Conservation (phyloP, 768 basidiomycete genomes). For the Panellus pusillus region DNA sequence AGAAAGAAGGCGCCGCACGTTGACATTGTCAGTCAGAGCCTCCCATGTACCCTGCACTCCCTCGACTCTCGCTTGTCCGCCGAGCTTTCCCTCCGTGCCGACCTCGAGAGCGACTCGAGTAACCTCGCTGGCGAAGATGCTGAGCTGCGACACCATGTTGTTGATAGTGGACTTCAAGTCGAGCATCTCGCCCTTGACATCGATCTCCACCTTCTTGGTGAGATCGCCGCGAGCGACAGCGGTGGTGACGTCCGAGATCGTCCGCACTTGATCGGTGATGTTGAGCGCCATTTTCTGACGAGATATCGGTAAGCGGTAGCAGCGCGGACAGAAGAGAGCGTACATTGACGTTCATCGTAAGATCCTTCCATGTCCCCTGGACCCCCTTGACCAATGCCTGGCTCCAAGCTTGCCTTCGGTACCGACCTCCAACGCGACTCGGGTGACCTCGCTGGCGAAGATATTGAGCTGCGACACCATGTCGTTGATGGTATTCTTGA, state of each 20-base stretch:
- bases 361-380: constrained; percentile 87
- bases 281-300: constrained; percentile 77
- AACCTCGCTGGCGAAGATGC: constrained; percentile 59
- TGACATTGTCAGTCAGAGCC: constrained; percentile 59
- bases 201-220: constrained; percentile 91
- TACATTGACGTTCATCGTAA: constrained; percentile 67
- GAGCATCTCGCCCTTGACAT: constrained; percentile 86
- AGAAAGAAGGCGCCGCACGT: constrained; percentile 57
- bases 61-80: constrained; percentile 70
- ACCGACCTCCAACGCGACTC: constrained; percentile 84
- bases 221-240: constrained; percentile 90
- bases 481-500: constrained; percentile 65
- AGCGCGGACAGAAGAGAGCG: neutral
- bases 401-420: constrained; percentile 85
- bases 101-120: constrained; percentile 76
- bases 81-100: constrained; percentile 44
- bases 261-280: constrained; percentile 77
- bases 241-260: constrained; percentile 82
- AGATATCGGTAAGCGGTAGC: constrained; percentile 40
- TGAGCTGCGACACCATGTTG: constrained; percentile 66
- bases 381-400: constrained; percentile 88
- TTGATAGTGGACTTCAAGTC: constrained; percentile 81
- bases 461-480: constrained; percentile 47
- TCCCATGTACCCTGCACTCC: constrained; percentile 74
- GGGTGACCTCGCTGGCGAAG: constrained; percentile 68